Percentiles rank a stretch among this genome's conserved stretches.
Conservation (phyloP, 257 asterid genomes). For the Plantago ovata region DNA sequence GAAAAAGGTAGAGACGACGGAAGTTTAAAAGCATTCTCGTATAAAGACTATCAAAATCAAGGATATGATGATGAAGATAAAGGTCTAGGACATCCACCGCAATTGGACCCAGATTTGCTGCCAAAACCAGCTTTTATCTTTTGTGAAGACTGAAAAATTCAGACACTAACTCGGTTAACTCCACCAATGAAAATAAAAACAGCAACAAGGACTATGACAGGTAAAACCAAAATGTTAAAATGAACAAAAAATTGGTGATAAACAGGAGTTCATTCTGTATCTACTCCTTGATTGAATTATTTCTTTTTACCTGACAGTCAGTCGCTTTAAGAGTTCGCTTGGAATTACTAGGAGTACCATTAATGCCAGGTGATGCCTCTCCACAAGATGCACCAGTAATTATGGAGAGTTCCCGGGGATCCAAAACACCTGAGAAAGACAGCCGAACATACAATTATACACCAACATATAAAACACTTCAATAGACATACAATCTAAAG, state of each 20-base stretch:
- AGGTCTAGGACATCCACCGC: slow-evolving; percentile 47
- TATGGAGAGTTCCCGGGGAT: slow-evolving; percentile 75
- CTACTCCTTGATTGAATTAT: slow-evolving; percentile 28
- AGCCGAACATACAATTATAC: slow-evolving; percentile 12
- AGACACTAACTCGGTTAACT: slow-evolving; percentile 18
- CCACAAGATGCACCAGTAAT: slow-evolving; percentile 57
- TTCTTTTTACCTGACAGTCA: slow-evolving; percentile 23
- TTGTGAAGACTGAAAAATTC: slow-evolving; percentile 42
- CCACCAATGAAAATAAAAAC: slow-evolving; percentile 10
- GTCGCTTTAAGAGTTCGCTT: slow-evolving; percentile 17
- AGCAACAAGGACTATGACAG: not conserved
- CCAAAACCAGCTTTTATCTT: slow-evolving; percentile 32
- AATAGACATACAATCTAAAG: not conserved
- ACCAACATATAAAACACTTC: slow-evolving; percentile 7
- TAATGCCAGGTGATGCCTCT: slow-evolving; percentile 37
- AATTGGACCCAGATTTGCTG: slow-evolving; percentile 36
- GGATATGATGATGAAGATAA: slow-evolving; percentile 81
- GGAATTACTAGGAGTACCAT: slow-evolving; percentile 35
- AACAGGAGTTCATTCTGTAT: slow-evolving; percentile 24
- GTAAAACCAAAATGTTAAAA: slow-evolving; percentile 31
- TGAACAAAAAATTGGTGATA: slow-evolving; percentile 34
- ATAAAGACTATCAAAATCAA: slow-evolving; percentile 17
- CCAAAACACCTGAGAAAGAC: slow-evolving; percentile 64
- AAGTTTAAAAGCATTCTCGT: not conserved
- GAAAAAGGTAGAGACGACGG: slow-evolving; percentile 7